A percentile compares a stretch with the other conserved stretches of the same genome.
Evolutionary conservation across 768 basidiomycete species (phyloP).

Genomic region (Leccinum disarticulatum): DNA sequence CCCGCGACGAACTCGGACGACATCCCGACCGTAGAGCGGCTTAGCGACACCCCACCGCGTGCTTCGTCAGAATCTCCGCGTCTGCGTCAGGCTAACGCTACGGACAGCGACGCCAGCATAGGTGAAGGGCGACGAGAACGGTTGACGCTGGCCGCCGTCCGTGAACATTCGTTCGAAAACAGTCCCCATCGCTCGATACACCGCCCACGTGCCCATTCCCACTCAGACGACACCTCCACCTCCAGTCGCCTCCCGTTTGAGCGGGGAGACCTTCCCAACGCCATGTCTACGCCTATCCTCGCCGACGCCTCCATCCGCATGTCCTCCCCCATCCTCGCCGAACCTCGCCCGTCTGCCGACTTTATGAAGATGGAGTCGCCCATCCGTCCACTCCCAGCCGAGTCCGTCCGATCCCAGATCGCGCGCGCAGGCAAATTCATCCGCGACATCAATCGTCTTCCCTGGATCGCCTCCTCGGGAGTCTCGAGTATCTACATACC

Average conservation of each 20-base stretch:
- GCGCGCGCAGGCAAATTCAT: conserved; percentile 38
- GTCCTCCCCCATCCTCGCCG: conserved; percentile 40
- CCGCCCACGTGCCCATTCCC: conserved; percentile 18
- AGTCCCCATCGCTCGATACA: conserved; percentile 12
- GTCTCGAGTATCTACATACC: conserved; percentile 51
- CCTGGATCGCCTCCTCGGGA: conserved; percentile 47
- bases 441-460: conserved; percentile 40
- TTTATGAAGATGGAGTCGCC: conserved; percentile 50
- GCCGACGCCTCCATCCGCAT: conserved; percentile 24
- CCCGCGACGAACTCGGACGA: conserved; percentile 27
- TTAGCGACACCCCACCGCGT: conserved; percentile 22
- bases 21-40: conserved; percentile 30
- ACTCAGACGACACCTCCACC: conserved; percentile 19
- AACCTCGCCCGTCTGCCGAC: conserved; percentile 44
- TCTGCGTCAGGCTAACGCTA: conserved; percentile 13
- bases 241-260: conserved; percentile 29
- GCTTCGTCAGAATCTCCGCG: conserved; percentile 27
- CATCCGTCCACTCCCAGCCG: conserved; percentile 38
- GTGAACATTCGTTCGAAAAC: conserved; percentile 24
- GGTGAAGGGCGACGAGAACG: conserved; percentile 27
- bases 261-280: conserved; percentile 24
- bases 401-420: conserved; percentile 37
- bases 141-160: conserved; percentile 25
- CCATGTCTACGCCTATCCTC: conserved; percentile 32
- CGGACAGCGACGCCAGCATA: conserved; percentile 22